Conservation (phyloP, 257 asterid genomes). For the Salvia miltiorrhiza region DNA sequence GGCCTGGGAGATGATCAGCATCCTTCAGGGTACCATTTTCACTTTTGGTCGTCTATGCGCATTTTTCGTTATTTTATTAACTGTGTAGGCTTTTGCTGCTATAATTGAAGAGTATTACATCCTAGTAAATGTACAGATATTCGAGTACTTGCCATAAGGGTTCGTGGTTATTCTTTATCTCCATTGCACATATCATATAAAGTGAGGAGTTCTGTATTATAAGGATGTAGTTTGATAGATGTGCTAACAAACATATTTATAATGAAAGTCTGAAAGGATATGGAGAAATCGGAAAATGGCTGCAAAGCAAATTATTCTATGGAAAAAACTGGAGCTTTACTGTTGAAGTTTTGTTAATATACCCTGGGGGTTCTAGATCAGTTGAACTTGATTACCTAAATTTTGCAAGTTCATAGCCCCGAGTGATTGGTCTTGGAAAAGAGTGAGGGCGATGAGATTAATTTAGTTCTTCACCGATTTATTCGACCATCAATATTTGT, state of each 20-base stretch:
- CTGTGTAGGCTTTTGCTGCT: neutral
- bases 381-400: neutral
- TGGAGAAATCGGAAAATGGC: neutral
- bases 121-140: neutral
- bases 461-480: neutral
- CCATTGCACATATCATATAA: neutral
- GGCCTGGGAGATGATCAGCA: constrained; percentile 99
- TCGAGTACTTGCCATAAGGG: neutral
- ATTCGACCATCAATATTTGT: neutral
- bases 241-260: neutral
- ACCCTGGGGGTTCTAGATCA: neutral
- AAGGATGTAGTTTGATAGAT: constrained; percentile 4
- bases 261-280: neutral
- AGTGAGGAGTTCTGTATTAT: neutral
- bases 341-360: neutral
- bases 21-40: constrained; percentile 73
- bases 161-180: neutral
- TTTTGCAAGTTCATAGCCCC: neutral
- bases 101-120: neutral
- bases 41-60: constrained; percentile 3
- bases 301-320: neutral
- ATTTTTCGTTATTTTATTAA: constrained; percentile 11
- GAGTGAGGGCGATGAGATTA: neutral
- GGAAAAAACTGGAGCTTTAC: neutral
- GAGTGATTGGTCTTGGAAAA: neutral